These are phyloP conservation scores for Teratosphaeria destructans DNA, from an alignment of 2,329 filamentous ascomycete species.

Conservation along the genomic window DNA sequence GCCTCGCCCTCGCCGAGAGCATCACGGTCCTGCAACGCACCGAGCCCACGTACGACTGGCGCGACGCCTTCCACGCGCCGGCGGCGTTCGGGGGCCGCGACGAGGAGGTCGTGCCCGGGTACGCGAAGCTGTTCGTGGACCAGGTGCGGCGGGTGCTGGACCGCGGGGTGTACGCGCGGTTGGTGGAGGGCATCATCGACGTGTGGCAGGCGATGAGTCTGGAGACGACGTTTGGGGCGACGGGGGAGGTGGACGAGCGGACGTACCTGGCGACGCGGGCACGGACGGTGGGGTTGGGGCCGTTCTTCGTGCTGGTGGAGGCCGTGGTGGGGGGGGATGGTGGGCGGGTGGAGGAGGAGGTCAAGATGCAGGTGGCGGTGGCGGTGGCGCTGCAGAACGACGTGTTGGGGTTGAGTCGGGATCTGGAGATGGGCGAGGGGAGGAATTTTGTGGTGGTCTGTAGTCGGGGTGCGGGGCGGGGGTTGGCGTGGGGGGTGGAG, in stretches of 20 bases:
- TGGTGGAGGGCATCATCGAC: background rate
- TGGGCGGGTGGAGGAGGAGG: background rate
- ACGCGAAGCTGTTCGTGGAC: conserved; percentile 1
- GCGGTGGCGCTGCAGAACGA: background rate
- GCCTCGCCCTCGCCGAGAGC: conserved; percentile 1
- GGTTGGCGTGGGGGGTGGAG: background rate
- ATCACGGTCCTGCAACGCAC: background rate
- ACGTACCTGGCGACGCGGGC: background rate
- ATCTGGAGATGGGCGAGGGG: background rate
- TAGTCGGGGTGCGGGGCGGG: background rate
- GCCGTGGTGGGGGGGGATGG: no score
- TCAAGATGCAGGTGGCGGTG: background rate
- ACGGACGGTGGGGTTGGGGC: background rate
- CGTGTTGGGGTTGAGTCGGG: background rate
- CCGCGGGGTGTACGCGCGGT: background rate
- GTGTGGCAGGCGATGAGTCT: background rate
- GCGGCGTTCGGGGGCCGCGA: background rate
- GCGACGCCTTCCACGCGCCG: background rate
- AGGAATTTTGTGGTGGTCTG: background rate
- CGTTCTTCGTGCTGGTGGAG: conserved; percentile 1
- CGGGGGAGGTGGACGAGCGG: background rate
- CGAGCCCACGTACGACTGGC: background rate
- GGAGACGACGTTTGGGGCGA: background rate
- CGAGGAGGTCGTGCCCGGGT: background rate
- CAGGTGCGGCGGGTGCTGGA: background rate